Evolutionary conservation across 129 eudicot genomes (phyloP).

Genomic region (Gnaphalium uliginosum): DNA sequence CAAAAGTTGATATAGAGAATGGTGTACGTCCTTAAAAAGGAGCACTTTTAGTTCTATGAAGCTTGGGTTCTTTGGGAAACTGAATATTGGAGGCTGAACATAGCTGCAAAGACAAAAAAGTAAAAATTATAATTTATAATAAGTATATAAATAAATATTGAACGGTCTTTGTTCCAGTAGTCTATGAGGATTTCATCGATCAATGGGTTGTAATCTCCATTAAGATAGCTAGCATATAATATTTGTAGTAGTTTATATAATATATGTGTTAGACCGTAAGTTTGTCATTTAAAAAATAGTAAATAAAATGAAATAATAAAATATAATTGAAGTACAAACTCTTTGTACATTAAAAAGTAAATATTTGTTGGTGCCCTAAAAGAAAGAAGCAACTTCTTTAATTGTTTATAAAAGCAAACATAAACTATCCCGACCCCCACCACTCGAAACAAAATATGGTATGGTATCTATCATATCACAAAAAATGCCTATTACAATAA

Average conservation of each 20-base stretch:
- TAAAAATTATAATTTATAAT: neutral
- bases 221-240: no score
- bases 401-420: no score
- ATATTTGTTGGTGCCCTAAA: no score
- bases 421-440: neutral
- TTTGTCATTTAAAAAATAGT: no score
- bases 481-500: neutral
- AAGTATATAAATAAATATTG: neutral
- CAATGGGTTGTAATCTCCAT: no score
- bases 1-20: neutral
- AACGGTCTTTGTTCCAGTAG: no score
- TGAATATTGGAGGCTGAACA: conserved; percentile 23
- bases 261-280: no score
- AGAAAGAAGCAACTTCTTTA: no score
- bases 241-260: no score
- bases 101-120: conserved; percentile 11
- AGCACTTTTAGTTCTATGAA: conserved; percentile 35
- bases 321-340: neutral
- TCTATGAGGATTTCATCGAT: no score
- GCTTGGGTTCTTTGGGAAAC: conserved; percentile 19
- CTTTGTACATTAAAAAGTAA: neutral
- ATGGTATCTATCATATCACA: neutral
- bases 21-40: neutral
- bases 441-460: neutral
- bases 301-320: no score